Evolutionary conservation across 106 monocot species (phyloP), one percentile per base, ranked within the genome.

Genomic region (Dioscorea dumetorum): DNA sequence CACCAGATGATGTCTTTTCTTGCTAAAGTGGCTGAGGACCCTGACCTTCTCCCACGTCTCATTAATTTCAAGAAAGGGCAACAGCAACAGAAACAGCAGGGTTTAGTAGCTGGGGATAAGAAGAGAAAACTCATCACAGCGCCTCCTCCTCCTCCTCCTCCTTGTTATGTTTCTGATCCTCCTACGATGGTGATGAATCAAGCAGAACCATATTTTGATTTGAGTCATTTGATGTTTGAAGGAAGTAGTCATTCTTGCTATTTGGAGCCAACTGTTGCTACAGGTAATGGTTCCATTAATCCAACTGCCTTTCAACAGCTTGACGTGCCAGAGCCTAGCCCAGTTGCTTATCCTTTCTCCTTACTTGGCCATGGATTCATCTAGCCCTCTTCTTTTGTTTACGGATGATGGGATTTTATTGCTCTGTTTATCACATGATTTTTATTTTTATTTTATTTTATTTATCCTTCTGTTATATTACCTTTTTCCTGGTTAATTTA

Each of bases 1-100:
- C 70, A 69, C 20, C 88, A 93, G 79, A 83, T 88, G 85, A 69
- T 88, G 24, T 69, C 78, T 0, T 88, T 93, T 73, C 72, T 93
- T 33, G 22, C 77, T 16, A 85, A 70, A 62, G 62, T 82, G 0
- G 83, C 62, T 12, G 79, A 76, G 12, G 81, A 88, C 56, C 83
- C 88, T 3, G 67, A 69, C 24, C 31, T 90, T 57, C 62, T 90
- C 50, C 67, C 16, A 51, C 61, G 73, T 17, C 57, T 87, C 33
- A 18, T 74, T 2, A 13, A 49, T 3, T 70, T 64, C 31, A 70
- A 76, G 64, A 73, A 73, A 56, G 21, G 57, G 52, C 54, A 76
- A 16, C 54, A 54, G 9, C 63, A 41, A 16, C 22, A 34, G 34
- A 0, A 63, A 32, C 63, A 63, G 0, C 31, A 33, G 63, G 33